Percentiles rank a stretch among this genome's conserved stretches.
phyloP scores from a whole-genome alignment of 805 yeast species.

The Candida cerambycidarum region DNA sequence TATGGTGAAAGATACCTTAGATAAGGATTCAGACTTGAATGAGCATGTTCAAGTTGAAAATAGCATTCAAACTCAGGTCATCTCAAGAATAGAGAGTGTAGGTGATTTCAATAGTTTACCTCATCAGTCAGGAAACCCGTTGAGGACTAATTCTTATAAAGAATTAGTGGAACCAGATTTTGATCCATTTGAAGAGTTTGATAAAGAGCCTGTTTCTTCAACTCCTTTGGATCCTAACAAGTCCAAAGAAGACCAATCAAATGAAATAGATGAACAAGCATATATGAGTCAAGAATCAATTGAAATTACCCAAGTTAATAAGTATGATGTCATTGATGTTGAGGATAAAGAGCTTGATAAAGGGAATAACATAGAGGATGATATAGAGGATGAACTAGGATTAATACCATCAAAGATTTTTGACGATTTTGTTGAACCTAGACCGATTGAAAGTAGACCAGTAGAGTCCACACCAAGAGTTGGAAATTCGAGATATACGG shows the following conservation, averaged over 20 bases:
- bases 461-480: too few relatives aligned
- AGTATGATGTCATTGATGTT: neutral
- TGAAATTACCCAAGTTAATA: slow-evolving; percentile 12
- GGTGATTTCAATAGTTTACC: neutral
- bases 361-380: slow-evolving; percentile 1
- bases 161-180: slow-evolving; percentile 8
- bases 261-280: neutral
- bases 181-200: slow-evolving; percentile 13
- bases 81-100: neutral
- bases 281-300: slow-evolving; percentile 3
- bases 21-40: neutral
- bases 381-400: slow-evolving; percentile 3
- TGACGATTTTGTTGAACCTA: too few relatives aligned
- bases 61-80: slow-evolving; percentile 1
- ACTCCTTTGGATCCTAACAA: neutral
- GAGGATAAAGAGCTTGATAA: neutral
- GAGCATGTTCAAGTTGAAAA: neutral
- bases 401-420: neutral
- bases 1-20: too few relatives aligned
- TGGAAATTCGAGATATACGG: too few relatives aligned
- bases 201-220: slow-evolving; percentile 2
- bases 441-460: too few relatives aligned
- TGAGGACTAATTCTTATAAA: slow-evolving; percentile 4
- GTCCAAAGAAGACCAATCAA: neutral
- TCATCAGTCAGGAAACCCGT: neutral